Conservation (phyloP, 495 filamentous ascomycete species). For the Tuber brumale region DNA sequence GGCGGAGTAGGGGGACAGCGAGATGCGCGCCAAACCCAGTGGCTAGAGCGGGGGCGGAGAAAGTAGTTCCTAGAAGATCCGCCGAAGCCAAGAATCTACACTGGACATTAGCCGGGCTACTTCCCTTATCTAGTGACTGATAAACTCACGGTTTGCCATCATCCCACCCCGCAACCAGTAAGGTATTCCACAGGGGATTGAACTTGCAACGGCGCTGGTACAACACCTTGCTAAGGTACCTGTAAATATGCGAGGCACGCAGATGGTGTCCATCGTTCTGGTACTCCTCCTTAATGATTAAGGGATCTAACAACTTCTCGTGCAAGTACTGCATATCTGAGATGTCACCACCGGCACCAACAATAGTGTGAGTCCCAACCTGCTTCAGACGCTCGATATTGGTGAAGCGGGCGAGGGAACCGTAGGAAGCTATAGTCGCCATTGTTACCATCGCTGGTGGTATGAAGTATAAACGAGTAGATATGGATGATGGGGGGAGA, state of each 20-base stretch:
- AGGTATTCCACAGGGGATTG: constrained; percentile 94
- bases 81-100: constrained; percentile 69
- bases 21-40: constrained; percentile 92
- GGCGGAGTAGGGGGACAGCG: constrained; percentile 82
- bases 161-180: constrained; percentile 85
- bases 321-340: constrained; percentile 94
- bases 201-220: constrained; percentile 91
- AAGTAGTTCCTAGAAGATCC: constrained; percentile 90
- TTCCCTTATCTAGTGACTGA: background rate
- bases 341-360: constrained; percentile 94
- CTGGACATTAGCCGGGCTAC: constrained; percentile 1
- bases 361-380: constrained; percentile 68
- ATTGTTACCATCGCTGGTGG: background rate
- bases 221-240: constrained; percentile 86
- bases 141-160: constrained; percentile 55
- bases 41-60: constrained; percentile 74
- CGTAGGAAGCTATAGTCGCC: constrained; percentile 70
- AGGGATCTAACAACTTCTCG: constrained; percentile 75
- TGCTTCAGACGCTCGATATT: constrained; percentile 82
- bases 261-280: constrained; percentile 46
- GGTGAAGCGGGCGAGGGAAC: constrained; percentile 91
- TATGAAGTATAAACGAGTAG: constrained; percentile 5
- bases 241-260: constrained; percentile 62
- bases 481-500: background rate
- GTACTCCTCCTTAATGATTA: constrained; percentile 82